Evolutionary conservation across 306 rosid species (phyloP).

Genomic region (Morella rubra): DNA sequence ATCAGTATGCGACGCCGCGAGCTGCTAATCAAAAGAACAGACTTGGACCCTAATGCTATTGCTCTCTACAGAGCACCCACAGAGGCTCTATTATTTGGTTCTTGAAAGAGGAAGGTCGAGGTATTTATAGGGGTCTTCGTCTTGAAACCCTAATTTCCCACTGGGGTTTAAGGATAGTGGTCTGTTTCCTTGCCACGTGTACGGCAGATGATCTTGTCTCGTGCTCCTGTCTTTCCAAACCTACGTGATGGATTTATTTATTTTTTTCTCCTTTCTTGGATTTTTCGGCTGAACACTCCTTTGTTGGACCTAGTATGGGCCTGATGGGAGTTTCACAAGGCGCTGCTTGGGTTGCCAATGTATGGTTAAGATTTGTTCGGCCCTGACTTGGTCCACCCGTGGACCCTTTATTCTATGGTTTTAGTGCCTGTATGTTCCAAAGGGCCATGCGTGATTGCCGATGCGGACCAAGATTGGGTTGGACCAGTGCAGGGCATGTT

Average conservation of each 20-base stretch:
- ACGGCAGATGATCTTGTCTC: neutral
- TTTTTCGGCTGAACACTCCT: too few species aligned
- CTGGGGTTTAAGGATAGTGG: neutral
- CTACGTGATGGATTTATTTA: too few species aligned
- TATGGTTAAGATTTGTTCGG: too few species aligned
- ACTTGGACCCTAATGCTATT: neutral
- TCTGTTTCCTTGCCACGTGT: conserved; percentile 4
- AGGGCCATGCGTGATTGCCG: neutral
- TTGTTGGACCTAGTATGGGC: too few species aligned
- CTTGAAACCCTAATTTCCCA: conserved; percentile 36
- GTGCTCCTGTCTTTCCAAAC: neutral
- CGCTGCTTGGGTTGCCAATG: too few species aligned
- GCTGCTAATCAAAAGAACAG: too few species aligned
- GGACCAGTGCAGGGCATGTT: neutral
- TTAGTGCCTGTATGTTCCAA: too few species aligned
- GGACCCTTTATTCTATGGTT: too few species aligned
- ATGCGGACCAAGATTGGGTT: neutral
- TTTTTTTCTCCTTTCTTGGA: neutral
- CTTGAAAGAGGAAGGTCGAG: neutral
- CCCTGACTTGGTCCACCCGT: too few species aligned
- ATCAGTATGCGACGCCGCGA: conserved; percentile 57
- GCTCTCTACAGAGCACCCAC: too few species aligned
- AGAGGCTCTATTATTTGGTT: neutral
- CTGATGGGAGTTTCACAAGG: neutral
- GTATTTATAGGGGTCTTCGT: conserved; percentile 32